Evolutionary conservation across 2,329 filamentous ascomycete genomes (phyloP).

Genomic region (Aureobasidium mangrovei): DNA sequence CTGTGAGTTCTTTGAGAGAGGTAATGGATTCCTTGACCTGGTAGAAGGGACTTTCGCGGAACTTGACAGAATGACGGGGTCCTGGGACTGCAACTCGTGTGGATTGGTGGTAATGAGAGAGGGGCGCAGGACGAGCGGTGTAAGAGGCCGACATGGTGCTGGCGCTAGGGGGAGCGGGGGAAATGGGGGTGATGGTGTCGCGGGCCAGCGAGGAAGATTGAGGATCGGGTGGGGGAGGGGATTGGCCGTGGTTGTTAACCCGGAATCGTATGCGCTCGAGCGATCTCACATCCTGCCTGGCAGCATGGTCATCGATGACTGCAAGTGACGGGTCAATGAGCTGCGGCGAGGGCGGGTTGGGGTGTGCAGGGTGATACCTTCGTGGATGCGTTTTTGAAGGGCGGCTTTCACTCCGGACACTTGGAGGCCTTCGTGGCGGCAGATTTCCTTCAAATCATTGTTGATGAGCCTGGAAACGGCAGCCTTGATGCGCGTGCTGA

Average conservation of each 20-base stretch:
- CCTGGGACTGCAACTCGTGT: neutral
- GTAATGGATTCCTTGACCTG: slow-evolving; percentile 58
- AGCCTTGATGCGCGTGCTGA: slow-evolving; percentile 26
- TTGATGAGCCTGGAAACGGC: slow-evolving; percentile 50
- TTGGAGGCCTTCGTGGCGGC: slow-evolving; percentile 62
- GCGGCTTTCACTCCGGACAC: slow-evolving; percentile 79
- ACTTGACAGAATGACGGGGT: slow-evolving; percentile 2
- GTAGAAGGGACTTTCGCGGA: slow-evolving; percentile 69
- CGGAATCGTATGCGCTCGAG: slow-evolving; percentile 33
- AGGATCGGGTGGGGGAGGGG: slow-evolving; percentile 21
- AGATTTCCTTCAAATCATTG: slow-evolving; percentile 65
- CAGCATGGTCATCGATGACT: slow-evolving; percentile 33
- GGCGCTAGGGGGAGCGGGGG: neutral
- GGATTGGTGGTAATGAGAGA: neutral
- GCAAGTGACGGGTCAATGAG: slow-evolving; percentile 16
- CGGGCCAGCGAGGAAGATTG: neutral
- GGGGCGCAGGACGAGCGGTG: neutral
- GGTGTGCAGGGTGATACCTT: slow-evolving; percentile 50
- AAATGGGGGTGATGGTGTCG: slow-evolving; percentile 11
- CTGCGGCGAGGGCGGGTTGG: slow-evolving; percentile 8
- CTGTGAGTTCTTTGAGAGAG: slow-evolving; percentile 58
- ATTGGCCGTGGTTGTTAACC: slow-evolving; percentile 32
- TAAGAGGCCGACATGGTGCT: neutral
- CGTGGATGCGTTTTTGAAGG: slow-evolving; percentile 67
- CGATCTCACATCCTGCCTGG: slow-evolving; percentile 26